Percentiles rank a stretch among this genome's conserved stretches.
phyloP scores from a whole-genome alignment of 2,329 filamentous ascomycete species.

The Ceratocystis alfenasii region DNA sequence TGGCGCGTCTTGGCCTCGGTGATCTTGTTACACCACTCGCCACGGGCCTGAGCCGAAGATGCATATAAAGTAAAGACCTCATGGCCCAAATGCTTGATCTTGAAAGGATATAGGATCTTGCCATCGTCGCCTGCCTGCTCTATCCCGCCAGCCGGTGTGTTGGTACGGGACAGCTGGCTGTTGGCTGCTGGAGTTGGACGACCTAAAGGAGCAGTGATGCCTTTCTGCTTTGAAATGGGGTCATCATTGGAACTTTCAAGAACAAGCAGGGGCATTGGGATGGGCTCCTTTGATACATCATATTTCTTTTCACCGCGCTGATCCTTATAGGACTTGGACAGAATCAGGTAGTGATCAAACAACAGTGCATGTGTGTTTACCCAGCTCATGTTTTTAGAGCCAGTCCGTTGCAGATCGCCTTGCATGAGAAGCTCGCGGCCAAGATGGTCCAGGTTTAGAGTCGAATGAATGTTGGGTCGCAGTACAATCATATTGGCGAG shows the following conservation, averaged over 20 bases:
- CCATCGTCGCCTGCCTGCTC: slow-evolving; percentile 51
- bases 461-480: slow-evolving; percentile 74
- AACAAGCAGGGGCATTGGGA: slow-evolving; percentile 91
- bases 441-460: slow-evolving; percentile 87
- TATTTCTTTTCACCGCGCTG: slow-evolving; percentile 68
- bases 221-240: slow-evolving; percentile 71
- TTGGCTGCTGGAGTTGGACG: slow-evolving; percentile 56
- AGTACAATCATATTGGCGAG: slow-evolving; percentile 72
- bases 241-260: slow-evolving; percentile 89
- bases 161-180: slow-evolving; percentile 45
- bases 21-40: slow-evolving; percentile 88
- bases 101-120: slow-evolving; percentile 85
- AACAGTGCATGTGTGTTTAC: slow-evolving; percentile 86
- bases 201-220: slow-evolving; percentile 52
- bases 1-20: slow-evolving; percentile 90
- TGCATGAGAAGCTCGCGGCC: slow-evolving; percentile 79
- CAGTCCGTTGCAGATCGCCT: slow-evolving; percentile 79
- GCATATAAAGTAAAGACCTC: slow-evolving; percentile 89
- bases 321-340: slow-evolving; percentile 72
- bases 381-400: slow-evolving; percentile 81
- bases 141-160: slow-evolving; percentile 23
- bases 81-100: slow-evolving; percentile 87
- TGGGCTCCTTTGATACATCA: slow-evolving; percentile 82
- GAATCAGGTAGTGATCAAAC: slow-evolving; percentile 91
- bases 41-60: slow-evolving; percentile 57